Conservation (phyloP, 192 early-diverging fungal species). For the Thamnidium elegans region DNA sequence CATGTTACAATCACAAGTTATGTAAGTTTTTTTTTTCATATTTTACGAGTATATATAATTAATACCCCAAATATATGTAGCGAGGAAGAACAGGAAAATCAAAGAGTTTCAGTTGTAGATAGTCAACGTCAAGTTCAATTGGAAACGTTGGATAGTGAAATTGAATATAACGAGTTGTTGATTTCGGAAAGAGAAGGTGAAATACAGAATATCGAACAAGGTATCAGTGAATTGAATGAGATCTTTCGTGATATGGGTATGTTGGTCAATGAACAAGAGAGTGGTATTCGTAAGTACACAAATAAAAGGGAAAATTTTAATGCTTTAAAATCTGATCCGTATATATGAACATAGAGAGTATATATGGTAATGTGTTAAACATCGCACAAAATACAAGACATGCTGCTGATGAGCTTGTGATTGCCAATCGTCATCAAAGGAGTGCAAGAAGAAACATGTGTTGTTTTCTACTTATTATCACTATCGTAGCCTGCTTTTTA, state of each 20-base stretch:
- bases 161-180: conserved; percentile 91
- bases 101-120: not conserved
- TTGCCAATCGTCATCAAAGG: conserved; percentile 75
- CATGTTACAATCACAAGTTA: conserved; percentile 28
- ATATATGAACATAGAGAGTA: conserved; percentile 67
- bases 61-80: not conserved
- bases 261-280: conserved; percentile 96
- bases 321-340: not conserved
- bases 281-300: conserved; percentile 67
- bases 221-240: conserved; percentile 92
- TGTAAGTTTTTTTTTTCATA: conserved; percentile 8
- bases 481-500: conserved; percentile 62
- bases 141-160: conserved; percentile 80
- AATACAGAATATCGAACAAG: conserved; percentile 87
- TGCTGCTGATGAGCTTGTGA: conserved; percentile 77
- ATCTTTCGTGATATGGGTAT: conserved; percentile 95
- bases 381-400: conserved; percentile 73
- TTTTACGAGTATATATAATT: not conserved
- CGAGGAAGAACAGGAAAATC: not conserved
- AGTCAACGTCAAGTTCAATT: conserved; percentile 56
- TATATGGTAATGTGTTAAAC: conserved; percentile 86
- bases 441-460: conserved; percentile 78
- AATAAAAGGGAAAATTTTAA: not conserved
- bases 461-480: conserved; percentile 77
- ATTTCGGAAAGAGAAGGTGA: conserved; percentile 96